These are phyloP conservation scores for Penicillium aurantiogriseum DNA, from an alignment of 2,329 filamentous ascomycete species.

Conservation along the genomic window DNA sequence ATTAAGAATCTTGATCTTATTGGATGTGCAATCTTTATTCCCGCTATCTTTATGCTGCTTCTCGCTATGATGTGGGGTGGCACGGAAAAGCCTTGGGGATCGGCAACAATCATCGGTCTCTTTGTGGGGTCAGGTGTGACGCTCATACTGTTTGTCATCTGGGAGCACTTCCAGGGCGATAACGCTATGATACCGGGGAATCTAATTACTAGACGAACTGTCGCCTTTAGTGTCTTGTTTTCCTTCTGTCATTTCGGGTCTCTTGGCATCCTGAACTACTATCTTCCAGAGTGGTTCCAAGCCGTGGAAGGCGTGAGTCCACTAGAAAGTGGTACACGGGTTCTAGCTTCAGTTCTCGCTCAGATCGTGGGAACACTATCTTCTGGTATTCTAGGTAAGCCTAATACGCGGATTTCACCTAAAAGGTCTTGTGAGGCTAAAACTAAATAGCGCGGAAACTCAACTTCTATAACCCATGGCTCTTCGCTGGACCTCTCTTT, in stretches of 20 bases:
- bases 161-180: slow-evolving; percentile 4
- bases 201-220: not conserved
- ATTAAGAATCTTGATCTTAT: slow-evolving; percentile 23
- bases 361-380: not conserved
- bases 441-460: not conserved
- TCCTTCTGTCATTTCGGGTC: not conserved
- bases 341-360: not conserved
- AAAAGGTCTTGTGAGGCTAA: not conserved
- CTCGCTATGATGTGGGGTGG: slow-evolving; percentile 30
- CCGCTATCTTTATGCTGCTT: slow-evolving; percentile 24
- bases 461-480: slow-evolving; percentile 6
- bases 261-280: not conserved
- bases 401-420: not conserved
- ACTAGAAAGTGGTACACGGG: not conserved
- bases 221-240: not conserved
- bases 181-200: slow-evolving; percentile 7
- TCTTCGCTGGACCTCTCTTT: slow-evolving; percentile 1
- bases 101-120: slow-evolving; percentile 26
- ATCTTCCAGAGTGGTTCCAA: not conserved
- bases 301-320: not conserved
- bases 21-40: slow-evolving; percentile 24
- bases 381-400: not conserved
- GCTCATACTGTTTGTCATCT: slow-evolving; percentile 1
- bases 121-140: slow-evolving; percentile 13
- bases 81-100: slow-evolving; percentile 19